These are phyloP conservation scores for Misopates orontium DNA, from an alignment of 257 asterid species.

Conservation along the genomic window DNA sequence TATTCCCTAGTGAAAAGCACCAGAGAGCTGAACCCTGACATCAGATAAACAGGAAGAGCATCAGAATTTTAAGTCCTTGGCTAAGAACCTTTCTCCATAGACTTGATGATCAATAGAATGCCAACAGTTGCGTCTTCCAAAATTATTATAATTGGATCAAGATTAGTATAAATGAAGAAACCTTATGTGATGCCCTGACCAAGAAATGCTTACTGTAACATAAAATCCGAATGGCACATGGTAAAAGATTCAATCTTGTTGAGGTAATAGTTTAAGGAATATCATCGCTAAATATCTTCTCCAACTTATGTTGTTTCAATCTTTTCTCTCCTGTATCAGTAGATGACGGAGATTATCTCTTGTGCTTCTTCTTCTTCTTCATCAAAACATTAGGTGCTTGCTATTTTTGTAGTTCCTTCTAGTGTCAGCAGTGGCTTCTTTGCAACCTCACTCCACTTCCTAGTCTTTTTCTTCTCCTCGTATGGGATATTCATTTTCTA, in stretches of 20 bases:
- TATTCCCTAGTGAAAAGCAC: not conserved
- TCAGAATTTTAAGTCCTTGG: not conserved
- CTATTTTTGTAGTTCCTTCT: not conserved
- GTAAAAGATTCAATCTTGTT: no score
- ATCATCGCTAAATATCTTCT: no score
- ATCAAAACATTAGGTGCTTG: no score
- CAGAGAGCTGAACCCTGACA: not conserved
- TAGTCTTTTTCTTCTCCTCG: not conserved
- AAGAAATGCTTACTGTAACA: not conserved
- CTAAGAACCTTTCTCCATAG: not conserved
- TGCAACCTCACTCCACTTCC: not conserved
- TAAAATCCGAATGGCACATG: not conserved
- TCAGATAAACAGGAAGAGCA: not conserved
- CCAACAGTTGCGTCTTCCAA: no score
- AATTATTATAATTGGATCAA: not conserved
- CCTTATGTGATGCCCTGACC: not conserved
- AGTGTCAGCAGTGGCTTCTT: slow-evolving; percentile 1
- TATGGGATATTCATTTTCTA: no score
- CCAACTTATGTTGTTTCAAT: no score
- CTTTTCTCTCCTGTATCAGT: no score
- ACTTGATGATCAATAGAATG: no score
- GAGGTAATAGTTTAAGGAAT: no score
- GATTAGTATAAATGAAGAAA: not conserved
- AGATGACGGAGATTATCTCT: no score
- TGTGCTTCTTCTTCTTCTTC: no score